Percentiles rank a stretch among this genome's conserved stretches.
Conservation (phyloP, 768 basidiomycete genomes). For the Leccinum subgranulosum region DNA sequence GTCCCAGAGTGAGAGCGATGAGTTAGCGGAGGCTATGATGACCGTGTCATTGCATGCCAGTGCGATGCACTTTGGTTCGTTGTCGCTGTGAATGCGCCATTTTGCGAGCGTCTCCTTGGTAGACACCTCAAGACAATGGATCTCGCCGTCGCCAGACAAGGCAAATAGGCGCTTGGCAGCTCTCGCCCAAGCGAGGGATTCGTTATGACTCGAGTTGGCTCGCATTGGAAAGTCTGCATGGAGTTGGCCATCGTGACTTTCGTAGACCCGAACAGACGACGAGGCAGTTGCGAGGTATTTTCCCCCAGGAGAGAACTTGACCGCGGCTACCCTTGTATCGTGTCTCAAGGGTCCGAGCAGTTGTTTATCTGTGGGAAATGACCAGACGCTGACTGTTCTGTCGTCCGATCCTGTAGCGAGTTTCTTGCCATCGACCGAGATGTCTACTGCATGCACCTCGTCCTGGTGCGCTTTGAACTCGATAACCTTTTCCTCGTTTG, state of each 20-base stretch:
- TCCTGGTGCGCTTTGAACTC: no score
- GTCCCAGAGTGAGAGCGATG: background rate
- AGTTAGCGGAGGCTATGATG: background rate
- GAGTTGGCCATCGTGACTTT: background rate
- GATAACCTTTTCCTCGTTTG: no score
- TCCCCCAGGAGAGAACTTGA: background rate
- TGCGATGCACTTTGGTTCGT: background rate
- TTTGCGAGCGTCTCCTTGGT: background rate
- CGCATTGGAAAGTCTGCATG: background rate
- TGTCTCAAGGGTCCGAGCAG: no score
- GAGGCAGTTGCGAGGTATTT: background rate
- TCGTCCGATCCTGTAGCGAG: background rate
- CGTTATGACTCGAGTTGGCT: background rate
- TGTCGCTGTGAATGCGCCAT: background rate
- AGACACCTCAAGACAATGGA: background rate
- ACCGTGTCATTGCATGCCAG: background rate
- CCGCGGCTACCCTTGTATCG: no score
- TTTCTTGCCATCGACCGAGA: no score
- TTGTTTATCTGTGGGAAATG: background rate
- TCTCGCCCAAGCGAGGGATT: background rate
- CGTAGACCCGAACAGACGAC: background rate
- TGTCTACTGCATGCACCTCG: no score
- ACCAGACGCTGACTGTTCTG: background rate
- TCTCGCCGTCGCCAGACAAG: background rate
- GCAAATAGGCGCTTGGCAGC: background rate